These are phyloP conservation scores for Scedosporium apiospermum DNA, from an alignment of 2,329 filamentous ascomycete genomes.

Conservation along the genomic window DNA sequence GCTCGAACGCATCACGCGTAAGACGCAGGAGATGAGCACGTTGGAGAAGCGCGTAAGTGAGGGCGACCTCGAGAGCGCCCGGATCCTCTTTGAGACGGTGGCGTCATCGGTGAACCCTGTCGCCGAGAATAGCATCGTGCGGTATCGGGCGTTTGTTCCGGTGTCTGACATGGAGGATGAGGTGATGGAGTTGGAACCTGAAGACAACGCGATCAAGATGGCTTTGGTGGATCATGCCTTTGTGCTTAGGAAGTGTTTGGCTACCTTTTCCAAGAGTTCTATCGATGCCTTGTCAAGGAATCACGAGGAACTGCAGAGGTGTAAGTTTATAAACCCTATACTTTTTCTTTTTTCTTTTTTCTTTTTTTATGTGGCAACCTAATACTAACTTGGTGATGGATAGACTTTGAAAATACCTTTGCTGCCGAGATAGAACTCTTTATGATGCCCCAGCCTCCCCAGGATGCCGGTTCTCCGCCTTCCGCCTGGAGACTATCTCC, in stretches of 20 bases:
- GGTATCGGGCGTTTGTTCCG: slow-evolving; percentile 67
- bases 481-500: slow-evolving; percentile 41
- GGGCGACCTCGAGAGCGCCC: slow-evolving; percentile 61
- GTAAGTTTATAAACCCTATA: slow-evolving; percentile 37
- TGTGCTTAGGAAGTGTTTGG: slow-evolving; percentile 73
- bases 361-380: neutral
- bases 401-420: slow-evolving; percentile 56
- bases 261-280: slow-evolving; percentile 54
- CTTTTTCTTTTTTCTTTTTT: neutral
- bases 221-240: slow-evolving; percentile 84
- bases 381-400: neutral
- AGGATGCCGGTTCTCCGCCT: slow-evolving; percentile 32
- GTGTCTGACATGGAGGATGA: slow-evolving; percentile 31
- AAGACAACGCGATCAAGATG: slow-evolving; percentile 74
- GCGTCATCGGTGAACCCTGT: slow-evolving; percentile 65
- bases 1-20: slow-evolving; percentile 79
- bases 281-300: slow-evolving; percentile 47
- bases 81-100: slow-evolving; percentile 64
- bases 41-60: slow-evolving; percentile 67
- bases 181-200: slow-evolving; percentile 41
- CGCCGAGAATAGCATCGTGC: slow-evolving; percentile 67
- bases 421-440: slow-evolving; percentile 57
- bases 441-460: slow-evolving; percentile 4
- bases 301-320: slow-evolving; percentile 51
- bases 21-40: slow-evolving; percentile 73